phyloP scores from a whole-genome alignment of 306 rosid genomes.

The Adenanthera pavonina region DNA sequence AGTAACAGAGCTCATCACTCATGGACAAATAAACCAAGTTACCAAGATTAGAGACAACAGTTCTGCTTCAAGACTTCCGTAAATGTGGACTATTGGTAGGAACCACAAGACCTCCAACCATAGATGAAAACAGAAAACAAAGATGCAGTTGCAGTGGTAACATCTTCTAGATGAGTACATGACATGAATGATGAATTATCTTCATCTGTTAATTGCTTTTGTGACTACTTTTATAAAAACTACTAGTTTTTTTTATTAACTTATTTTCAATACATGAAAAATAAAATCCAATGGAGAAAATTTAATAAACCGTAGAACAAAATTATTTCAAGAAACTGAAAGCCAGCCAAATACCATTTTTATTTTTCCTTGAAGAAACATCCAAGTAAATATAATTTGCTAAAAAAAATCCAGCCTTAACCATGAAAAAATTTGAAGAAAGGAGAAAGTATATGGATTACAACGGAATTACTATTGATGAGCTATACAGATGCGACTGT shows the following conservation, averaged over 20 bases:
- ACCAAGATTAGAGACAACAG: conserved; percentile 85
- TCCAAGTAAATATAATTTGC: background rate
- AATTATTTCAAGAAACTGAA: background rate
- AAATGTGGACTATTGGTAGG: conserved; percentile 88
- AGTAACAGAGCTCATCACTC: conserved; percentile 21
- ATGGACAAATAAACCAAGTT: conserved; percentile 38
- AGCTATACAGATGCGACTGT: background rate
- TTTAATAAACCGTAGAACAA: background rate
- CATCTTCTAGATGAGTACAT: background rate
- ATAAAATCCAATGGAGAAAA: background rate
- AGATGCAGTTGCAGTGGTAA: conserved; percentile 25
- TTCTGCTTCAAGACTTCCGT: conserved; percentile 94
- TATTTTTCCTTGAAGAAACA: background rate
- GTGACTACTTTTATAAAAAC: background rate
- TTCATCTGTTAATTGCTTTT: background rate
- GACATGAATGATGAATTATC: background rate
- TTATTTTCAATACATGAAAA: background rate
- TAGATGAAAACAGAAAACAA: conserved; percentile 62
- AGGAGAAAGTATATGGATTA: background rate
- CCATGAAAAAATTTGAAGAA: background rate
- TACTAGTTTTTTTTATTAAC: background rate
- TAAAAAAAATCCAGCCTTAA: background rate
- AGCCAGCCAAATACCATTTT: background rate
- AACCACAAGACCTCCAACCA: conserved; percentile 73
- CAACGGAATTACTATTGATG: background rate